A percentile compares a stretch with the other conserved stretches of the same genome.
Evolutionary conservation across 345 rosid genomes (phyloP).

Genomic region (Pugionium dolabratum): DNA sequence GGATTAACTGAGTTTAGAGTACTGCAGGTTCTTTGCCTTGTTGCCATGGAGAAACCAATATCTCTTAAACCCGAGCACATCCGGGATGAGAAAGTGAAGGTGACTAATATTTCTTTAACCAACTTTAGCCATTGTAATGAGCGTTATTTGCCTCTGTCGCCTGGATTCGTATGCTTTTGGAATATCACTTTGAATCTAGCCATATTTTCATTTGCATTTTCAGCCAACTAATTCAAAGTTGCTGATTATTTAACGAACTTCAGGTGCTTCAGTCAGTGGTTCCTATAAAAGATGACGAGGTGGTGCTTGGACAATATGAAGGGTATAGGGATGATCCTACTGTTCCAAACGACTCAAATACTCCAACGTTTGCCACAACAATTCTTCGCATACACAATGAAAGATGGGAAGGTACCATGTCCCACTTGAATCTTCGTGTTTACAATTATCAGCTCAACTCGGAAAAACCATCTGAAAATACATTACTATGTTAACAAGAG

Average conservation of each 20-base stretch:
- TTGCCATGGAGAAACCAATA: constrained; percentile 97
- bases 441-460: constrained; percentile 14
- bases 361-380: constrained; percentile 90
- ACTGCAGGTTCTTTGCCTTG: constrained; percentile 83
- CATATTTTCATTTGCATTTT: neutral
- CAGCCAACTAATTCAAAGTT: neutral
- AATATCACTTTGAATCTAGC: neutral
- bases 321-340: constrained; percentile 95
- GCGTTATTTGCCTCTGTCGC: neutral
- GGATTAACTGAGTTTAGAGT: constrained; percentile 24
- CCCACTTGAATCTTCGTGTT: neutral
- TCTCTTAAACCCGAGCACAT: constrained; percentile 98
- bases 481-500: too few species aligned
- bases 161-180: neutral
- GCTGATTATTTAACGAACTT: constrained; percentile 28
- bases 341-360: constrained; percentile 87
- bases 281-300: constrained; percentile 89
- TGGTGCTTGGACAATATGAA: constrained; percentile 93
- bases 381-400: constrained; percentile 86
- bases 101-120: constrained; percentile 18
- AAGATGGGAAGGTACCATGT: constrained; percentile 93
- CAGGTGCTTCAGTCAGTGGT: constrained; percentile 91
- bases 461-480: too few species aligned
- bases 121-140: constrained; percentile 12
- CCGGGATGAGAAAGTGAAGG: constrained; percentile 99